These are phyloP conservation scores for Trichoderma sp. DNA, from an alignment of 2,329 filamentous ascomycete genomes.

Conservation along the genomic window DNA sequence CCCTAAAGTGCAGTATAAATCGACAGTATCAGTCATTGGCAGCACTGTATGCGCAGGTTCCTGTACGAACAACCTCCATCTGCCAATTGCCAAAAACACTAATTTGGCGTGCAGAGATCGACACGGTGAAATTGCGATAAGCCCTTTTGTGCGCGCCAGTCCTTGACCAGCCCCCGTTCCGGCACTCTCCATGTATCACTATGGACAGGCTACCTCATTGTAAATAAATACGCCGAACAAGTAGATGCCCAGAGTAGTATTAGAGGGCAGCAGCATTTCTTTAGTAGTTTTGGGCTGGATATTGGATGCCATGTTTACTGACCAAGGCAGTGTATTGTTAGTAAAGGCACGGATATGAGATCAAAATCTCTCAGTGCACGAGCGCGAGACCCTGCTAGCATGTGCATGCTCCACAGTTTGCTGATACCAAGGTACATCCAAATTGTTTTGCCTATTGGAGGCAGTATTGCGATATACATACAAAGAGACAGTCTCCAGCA, in stretches of 20 bases:
- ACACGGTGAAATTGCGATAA: conserved; percentile 22
- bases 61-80: background rate
- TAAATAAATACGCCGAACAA: background rate
- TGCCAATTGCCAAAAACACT: conserved; percentile 6
- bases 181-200: background rate
- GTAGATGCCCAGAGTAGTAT: background rate
- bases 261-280: background rate
- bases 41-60: background rate
- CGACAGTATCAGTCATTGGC: background rate
- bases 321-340: background rate
- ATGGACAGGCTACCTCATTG: background rate
- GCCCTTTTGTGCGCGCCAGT: conserved; percentile 19
- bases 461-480: background rate
- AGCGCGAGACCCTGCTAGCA: background rate
- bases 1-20: too few relatives aligned
- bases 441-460: background rate
- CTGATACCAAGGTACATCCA: background rate
- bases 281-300: background rate
- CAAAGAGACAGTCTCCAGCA: background rate
- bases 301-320: background rate
- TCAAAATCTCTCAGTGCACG: background rate
- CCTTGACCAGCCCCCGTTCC: background rate
- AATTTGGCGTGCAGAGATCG: conserved; percentile 21
- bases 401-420: background rate
- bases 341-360: background rate